A percentile compares a stretch with the other conserved stretches of the same genome.
These are phyloP conservation scores for Hsuehochloa calcarea DNA, from an alignment of 176 grass and related monocot species.

Conservation along the genomic window DNA sequence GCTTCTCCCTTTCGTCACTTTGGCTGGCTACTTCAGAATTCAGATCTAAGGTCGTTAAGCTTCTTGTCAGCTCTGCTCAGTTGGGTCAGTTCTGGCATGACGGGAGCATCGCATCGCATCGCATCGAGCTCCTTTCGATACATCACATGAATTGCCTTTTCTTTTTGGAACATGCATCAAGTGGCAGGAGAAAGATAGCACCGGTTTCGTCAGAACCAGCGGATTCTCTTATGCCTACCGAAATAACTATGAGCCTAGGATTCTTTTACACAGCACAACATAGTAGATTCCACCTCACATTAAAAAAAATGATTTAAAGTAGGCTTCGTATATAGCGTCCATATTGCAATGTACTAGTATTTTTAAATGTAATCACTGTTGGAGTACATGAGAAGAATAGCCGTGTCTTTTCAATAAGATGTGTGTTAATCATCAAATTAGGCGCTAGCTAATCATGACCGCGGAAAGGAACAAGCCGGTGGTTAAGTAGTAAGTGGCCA, in stretches of 20 bases:
- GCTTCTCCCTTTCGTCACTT: not conserved
- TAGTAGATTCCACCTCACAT: not conserved
- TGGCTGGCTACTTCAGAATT: not conserved
- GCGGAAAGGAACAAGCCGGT: not conserved
- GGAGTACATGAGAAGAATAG: not conserved
- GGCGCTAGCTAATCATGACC: not conserved
- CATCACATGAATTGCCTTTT: not conserved
- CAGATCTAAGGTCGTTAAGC: not conserved
- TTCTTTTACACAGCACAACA: not conserved
- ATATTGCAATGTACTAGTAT: not conserved
- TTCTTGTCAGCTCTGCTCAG: not conserved
- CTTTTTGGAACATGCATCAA: slow-evolving; percentile 4
- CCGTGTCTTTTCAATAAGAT: not conserved
- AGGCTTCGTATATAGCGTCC: too few relatives aligned
- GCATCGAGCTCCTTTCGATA: not conserved
- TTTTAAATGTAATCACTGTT: too few relatives aligned
- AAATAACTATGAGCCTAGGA: not conserved
- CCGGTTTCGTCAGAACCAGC: not conserved
- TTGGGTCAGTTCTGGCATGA: not conserved
- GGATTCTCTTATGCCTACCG: not conserved
- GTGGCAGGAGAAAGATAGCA: not conserved
- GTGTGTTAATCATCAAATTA: not conserved
- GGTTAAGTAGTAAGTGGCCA: not conserved
- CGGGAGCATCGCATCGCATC: not conserved
- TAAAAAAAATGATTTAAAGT: not conserved